These are phyloP conservation scores for Blastocystis sp. DNA, from an alignment of 352 stramenopile species.

Conservation along the genomic window DNA sequence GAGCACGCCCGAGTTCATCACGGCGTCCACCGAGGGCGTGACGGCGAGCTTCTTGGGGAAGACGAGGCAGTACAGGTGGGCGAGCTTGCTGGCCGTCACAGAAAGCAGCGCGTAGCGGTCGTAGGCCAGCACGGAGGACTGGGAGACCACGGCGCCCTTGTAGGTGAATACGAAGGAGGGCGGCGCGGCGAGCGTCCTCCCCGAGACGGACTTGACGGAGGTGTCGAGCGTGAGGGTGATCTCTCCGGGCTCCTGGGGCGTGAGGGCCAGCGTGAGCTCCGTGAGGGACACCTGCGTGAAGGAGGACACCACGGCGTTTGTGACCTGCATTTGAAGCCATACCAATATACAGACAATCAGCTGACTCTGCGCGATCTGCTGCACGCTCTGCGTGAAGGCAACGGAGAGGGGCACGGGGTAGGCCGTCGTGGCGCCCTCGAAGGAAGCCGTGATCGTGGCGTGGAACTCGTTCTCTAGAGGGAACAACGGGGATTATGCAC, in stretches of 20 bases:
- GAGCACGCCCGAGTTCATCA: slow-evolving; percentile 9
- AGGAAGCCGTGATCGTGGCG: background rate
- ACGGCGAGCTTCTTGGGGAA: background rate
- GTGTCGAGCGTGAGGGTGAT: background rate
- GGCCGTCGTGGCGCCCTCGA: background rate
- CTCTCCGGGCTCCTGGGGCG: slow-evolving; percentile 14
- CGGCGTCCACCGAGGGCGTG: background rate
- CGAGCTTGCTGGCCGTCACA: slow-evolving; percentile 21
- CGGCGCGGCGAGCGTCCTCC: background rate
- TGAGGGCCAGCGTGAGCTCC: slow-evolving; percentile 2
- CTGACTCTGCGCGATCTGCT: slow-evolving; percentile 2
- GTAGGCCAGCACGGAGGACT: slow-evolving; percentile 31
- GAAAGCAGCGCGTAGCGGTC: slow-evolving; percentile 25
- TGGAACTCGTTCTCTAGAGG: slow-evolving; percentile 35
- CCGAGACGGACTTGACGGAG: slow-evolving; percentile 15
- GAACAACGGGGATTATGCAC: background rate
- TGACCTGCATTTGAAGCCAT: background rate
- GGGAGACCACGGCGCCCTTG: slow-evolving; percentile 7
- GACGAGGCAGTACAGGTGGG: background rate
- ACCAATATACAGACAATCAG: background rate
- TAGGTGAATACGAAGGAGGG: slow-evolving; percentile 11
- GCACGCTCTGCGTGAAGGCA: slow-evolving; percentile 9
- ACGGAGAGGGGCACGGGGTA: slow-evolving; percentile 19
- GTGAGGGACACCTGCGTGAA: slow-evolving; percentile 31
- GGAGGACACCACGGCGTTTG: slow-evolving; percentile 4